These are phyloP conservation scores for Alternaria metachromatica DNA, from an alignment of 2,329 filamentous ascomycete genomes.

Conservation along the genomic window DNA sequence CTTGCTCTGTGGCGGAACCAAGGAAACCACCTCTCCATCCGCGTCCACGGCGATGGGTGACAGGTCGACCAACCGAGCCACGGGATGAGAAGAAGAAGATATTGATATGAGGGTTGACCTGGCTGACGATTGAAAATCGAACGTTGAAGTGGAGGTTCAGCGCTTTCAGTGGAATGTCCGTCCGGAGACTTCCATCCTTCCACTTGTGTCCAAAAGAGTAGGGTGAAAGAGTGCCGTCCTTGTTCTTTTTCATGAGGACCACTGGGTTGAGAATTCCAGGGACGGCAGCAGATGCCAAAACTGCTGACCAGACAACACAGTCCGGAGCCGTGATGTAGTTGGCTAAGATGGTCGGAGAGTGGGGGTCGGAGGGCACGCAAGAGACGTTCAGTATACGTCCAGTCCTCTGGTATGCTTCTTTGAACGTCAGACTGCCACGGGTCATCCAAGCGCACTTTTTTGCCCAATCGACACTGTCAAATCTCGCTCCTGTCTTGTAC, in stretches of 20 bases:
- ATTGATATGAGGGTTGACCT: conserved; percentile 97
- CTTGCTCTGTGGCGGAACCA: conserved; percentile 85
- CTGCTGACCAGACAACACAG: conserved; percentile 98
- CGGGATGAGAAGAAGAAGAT: conserved; percentile 98
- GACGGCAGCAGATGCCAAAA: conserved; percentile 92
- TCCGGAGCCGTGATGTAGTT: conserved; percentile 96
- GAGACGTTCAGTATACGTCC: conserved; percentile 95
- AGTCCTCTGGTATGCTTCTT: conserved; percentile 91
- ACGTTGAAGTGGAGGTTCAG: conserved; percentile 98
- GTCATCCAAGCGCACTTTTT: conserved; percentile 87
- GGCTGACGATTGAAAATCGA: conserved; percentile 88
- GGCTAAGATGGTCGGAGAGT: conserved; percentile 88
- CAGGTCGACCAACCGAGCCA: conserved; percentile 88
- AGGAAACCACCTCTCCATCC: conserved; percentile 97
- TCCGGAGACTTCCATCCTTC: conserved; percentile 95
- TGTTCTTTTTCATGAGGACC: conserved; percentile 86
- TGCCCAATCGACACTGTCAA: conserved; percentile 94
- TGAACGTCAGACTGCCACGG: conserved; percentile 88
- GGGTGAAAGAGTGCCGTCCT: conserved; percentile 77
- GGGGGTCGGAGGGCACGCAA: conserved; percentile 93
- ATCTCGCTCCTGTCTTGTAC: conserved; percentile 92
- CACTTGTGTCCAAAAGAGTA: conserved; percentile 99
- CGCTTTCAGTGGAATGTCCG: conserved; percentile 92
- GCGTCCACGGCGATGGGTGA: conserved; percentile 89
- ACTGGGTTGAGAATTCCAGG: conserved; percentile 95